phyloP scores from a whole-genome alignment of 371 early-diverging fungal species.

The Encephalitozoon intestinalis region DNA sequence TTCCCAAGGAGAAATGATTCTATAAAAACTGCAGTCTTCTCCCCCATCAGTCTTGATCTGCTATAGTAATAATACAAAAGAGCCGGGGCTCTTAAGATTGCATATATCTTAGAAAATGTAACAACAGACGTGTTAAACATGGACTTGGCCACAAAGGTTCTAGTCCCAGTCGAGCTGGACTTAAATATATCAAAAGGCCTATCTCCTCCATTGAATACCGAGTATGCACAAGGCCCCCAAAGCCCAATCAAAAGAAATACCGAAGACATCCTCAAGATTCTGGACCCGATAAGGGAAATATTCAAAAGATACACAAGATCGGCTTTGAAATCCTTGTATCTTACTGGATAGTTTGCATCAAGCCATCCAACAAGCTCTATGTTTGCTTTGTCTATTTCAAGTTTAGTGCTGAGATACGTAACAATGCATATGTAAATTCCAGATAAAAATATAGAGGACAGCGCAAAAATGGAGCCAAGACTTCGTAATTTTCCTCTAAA shows the following conservation, averaged over 20 bases:
- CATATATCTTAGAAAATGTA: conserved; percentile 29
- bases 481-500: conserved; percentile 12
- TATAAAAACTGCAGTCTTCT: conserved; percentile 4
- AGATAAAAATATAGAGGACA: conserved; percentile 3
- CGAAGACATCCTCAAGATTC: conserved; percentile 24
- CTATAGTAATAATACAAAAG: conserved; percentile 5
- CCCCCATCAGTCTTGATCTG: neutral
- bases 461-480: conserved; percentile 21
- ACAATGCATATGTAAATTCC: neutral
- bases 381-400: conserved; percentile 16
- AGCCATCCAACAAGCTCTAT: conserved; percentile 15
- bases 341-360: neutral
- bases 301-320: conserved; percentile 19
- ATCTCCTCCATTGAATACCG: conserved; percentile 7
- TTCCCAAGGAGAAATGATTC: conserved; percentile 26
- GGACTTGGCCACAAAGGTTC: conserved; percentile 3
- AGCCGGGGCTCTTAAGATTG: conserved; percentile 14
- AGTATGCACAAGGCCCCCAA: conserved; percentile 34
- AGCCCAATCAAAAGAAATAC: conserved; percentile 31
- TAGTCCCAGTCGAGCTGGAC: neutral
- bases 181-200: conserved; percentile 1
- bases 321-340: neutral
- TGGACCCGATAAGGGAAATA: conserved; percentile 1
- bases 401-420: conserved; percentile 1
- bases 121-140: conserved; percentile 33